Conservation (phyloP, 2,329 filamentous ascomycete genomes). For the Fusarium annulatum region DNA sequence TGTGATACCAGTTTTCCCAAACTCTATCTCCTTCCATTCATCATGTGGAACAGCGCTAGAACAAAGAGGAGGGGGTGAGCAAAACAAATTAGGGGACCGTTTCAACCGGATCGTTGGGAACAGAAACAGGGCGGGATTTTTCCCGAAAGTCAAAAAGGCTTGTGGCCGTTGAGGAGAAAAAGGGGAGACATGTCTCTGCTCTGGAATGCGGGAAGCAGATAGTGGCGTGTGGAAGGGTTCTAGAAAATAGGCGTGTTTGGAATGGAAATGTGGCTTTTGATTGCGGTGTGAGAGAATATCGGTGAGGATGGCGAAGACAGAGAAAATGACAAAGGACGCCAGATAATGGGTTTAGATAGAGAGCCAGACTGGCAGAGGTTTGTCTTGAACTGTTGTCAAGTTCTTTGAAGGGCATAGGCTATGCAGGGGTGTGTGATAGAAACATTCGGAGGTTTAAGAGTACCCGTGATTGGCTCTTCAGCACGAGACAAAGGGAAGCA, state of each 20-base stretch:
- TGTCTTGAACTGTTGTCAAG: neutral
- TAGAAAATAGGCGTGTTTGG: constrained; percentile 13
- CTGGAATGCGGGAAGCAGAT: constrained; percentile 34
- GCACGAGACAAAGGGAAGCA: neutral
- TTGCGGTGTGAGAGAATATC: constrained; percentile 7
- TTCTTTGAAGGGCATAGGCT: neutral
- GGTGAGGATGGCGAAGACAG: neutral
- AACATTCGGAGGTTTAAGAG: neutral
- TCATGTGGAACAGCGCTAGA: constrained; percentile 19
- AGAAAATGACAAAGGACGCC: neutral
- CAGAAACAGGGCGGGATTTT: neutral
- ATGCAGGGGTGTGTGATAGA: neutral
- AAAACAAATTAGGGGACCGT: constrained; percentile 8
- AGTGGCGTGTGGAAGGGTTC: neutral
- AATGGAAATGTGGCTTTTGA: constrained; percentile 7
- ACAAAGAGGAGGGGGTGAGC: constrained; percentile 1
- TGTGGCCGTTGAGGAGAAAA: constrained; percentile 19
- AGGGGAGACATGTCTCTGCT: neutral
- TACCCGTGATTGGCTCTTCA: neutral
- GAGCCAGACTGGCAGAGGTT: neutral
- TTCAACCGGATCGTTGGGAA: constrained; percentile 17
- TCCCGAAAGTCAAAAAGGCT: constrained; percentile 20
- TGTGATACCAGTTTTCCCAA: neutral
- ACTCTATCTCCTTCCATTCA: constrained; percentile 16
- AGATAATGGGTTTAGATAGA: fast-evolving